Evolutionary conservation across 768 basidiomycete species (phyloP).

Genomic region (Gyrodon lividus): DNA sequence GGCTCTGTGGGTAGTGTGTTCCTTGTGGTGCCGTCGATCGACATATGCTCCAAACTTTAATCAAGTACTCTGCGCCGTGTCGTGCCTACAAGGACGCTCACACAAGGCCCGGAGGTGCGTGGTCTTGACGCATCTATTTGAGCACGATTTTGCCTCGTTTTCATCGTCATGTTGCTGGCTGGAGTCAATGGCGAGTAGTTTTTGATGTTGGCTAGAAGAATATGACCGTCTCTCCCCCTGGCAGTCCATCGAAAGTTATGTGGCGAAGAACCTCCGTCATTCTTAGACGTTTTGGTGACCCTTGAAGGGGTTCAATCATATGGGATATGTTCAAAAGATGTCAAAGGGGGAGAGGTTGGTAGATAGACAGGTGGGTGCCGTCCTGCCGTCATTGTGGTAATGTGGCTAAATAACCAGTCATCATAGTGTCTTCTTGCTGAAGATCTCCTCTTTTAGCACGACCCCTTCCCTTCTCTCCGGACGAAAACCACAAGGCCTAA

Average conservation of each 20-base stretch:
- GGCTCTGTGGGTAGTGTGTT: neutral
- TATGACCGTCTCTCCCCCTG: neutral
- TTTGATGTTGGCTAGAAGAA: neutral
- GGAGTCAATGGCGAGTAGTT: neutral
- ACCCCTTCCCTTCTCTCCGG: neutral
- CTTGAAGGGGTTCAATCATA: neutral
- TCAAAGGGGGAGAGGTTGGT: neutral
- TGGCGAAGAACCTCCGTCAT: neutral
- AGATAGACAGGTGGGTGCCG: no score
- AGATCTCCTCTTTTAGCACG: neutral
- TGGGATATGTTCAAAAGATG: neutral
- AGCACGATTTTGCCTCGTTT: neutral
- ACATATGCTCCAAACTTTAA: neutral
- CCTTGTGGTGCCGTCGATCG: no score
- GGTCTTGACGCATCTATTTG: no score
- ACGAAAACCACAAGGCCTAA: neutral
- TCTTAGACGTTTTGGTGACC: neutral
- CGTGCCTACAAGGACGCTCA: neutral
- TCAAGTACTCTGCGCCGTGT: neutral
- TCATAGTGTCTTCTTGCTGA: constrained; percentile 14
- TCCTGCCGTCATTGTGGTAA: neutral
- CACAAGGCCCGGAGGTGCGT: neutral
- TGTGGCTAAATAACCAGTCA: neutral
- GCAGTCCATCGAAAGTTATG: neutral
- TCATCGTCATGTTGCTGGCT: neutral